Evolutionary conservation across 306 rosid species (phyloP), one percentile per base, ranked within the genome.

Genomic region (Senna siamea): DNA sequence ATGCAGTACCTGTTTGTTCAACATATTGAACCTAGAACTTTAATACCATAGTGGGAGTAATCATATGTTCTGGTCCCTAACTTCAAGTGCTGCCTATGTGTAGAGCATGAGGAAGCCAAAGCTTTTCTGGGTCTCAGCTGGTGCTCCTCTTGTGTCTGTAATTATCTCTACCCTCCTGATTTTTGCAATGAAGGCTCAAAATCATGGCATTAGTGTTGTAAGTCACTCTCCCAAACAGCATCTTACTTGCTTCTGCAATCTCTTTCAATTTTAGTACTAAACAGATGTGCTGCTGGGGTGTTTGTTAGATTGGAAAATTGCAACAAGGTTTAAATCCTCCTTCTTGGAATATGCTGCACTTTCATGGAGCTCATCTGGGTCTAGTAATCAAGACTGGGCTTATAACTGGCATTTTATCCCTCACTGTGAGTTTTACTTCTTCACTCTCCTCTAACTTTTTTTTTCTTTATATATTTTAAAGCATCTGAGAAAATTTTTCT

Each of bases 71-170:
- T 22, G 18, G 19, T 63, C n/a, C n/a, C 9, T 34, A 34, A 6
- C 1, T 37, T 62, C 28, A 18, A 62, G 17, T 9, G 15, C 9
- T 62, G 15, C 6, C 18, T 50, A 40, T 5, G 28, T 66, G 79
- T 83, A 94, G 99, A 85, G 97, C 73, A 58, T 84, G 35, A 89
- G 69, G 68, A 94, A 67, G 68, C 96, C 99, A 69, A 94, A 79
- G 74, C 68, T 94, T 59, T 94, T 94, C 67, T 94, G 99, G 99
- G 85, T 94, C 26, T 89, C 97, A 67, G 99, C 99, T 23, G 99
- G 97, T 64, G 95, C 99, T 22, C 99, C 99, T 58, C 86, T 94
- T 43, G 59, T 68, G 35, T 94, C 81, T 9, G 99, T 94, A 56
- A 90, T 94, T 26, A 52, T 92, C 69, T 92, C 99, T 22, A 94